Percentiles rank a stretch among this genome's conserved stretches.
Evolutionary conservation across 2,329 filamentous ascomycete species (phyloP).

Genomic region (Aspergillus sp.): DNA sequence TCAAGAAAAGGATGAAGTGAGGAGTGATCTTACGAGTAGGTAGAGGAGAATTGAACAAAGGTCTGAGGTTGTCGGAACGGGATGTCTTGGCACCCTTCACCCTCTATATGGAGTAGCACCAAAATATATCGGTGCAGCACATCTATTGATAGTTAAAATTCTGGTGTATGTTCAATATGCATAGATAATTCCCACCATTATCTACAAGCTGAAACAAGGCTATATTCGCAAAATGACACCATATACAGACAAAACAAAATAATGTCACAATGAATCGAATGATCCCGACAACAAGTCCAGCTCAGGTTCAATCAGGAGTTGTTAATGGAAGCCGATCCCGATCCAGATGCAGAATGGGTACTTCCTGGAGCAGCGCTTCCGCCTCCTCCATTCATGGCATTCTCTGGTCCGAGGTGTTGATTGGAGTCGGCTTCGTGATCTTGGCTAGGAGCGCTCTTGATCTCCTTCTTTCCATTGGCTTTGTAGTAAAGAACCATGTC

Average conservation of each 20-base stretch:
- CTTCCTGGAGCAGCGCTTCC: slow-evolving; percentile 24
- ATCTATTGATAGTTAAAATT: neutral
- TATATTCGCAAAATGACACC: neutral
- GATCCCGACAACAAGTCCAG: neutral
- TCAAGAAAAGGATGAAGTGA: neutral
- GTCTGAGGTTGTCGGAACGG: neutral
- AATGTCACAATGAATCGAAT: slow-evolving; percentile 7
- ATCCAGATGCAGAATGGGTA: slow-evolving; percentile 33
- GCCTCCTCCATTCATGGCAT: slow-evolving; percentile 20
- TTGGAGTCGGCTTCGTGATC: slow-evolving; percentile 10
- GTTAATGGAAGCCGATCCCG: slow-evolving; percentile 20
- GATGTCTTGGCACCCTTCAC: slow-evolving; percentile 1
- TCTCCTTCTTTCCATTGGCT: slow-evolving; percentile 74
- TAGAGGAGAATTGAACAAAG: neutral
- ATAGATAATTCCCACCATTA: too few relatives aligned
- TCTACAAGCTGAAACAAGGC: neutral
- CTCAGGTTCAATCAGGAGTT: slow-evolving; percentile 12
- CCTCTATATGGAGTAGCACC: neutral
- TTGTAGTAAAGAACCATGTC: slow-evolving; percentile 92
- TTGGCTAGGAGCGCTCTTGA: slow-evolving; percentile 27
- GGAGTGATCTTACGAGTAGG: neutral
- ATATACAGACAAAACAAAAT: slow-evolving; percentile 4
- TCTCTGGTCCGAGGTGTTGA: slow-evolving; percentile 7
- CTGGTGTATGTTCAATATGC: too few relatives aligned
- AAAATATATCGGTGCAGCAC: neutral